These are phyloP conservation scores for Pseudogymnoascus sp. DNA, from an alignment of 2,329 filamentous ascomycete species.

Conservation along the genomic window DNA sequence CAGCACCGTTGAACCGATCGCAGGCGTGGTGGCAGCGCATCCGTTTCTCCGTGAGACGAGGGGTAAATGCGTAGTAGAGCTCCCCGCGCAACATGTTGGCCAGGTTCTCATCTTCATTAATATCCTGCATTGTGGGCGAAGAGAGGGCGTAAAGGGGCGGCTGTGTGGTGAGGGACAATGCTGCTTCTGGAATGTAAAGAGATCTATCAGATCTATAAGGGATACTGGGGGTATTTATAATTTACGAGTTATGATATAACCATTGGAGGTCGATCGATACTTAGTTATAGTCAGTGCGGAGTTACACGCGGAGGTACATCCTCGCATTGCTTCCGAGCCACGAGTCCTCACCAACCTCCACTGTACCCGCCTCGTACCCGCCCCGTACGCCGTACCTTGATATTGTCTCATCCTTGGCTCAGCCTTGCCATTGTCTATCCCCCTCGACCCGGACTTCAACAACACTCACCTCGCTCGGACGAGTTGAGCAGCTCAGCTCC, in stretches of 20 bases:
- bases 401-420: slow-evolving; percentile 8
- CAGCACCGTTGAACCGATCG: slow-evolving; percentile 54
- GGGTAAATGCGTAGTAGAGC: slow-evolving; percentile 66
- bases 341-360: background rate
- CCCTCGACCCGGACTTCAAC: slow-evolving; percentile 9
- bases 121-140: slow-evolving; percentile 8
- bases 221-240: background rate
- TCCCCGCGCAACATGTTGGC: slow-evolving; percentile 57
- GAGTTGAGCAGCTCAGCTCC: background rate
- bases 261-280: background rate
- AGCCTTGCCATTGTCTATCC: slow-evolving; percentile 11
- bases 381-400: background rate
- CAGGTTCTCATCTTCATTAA: slow-evolving; percentile 41
- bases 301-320: background rate
- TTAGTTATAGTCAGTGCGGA: background rate
- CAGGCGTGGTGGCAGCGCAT: slow-evolving; percentile 55
- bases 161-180: background rate
- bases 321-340: background rate
- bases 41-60: slow-evolving; percentile 56
- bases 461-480: background rate
- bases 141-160: background rate
- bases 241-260: background rate
- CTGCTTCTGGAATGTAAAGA: background rate
- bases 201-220: background rate
- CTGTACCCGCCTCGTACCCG: background rate